A percentile compares a stretch with the other conserved stretches of the same genome.
phyloP scores from a whole-genome alignment of 2,329 filamentous ascomycete genomes.

The Exserohilum rostratum region DNA sequence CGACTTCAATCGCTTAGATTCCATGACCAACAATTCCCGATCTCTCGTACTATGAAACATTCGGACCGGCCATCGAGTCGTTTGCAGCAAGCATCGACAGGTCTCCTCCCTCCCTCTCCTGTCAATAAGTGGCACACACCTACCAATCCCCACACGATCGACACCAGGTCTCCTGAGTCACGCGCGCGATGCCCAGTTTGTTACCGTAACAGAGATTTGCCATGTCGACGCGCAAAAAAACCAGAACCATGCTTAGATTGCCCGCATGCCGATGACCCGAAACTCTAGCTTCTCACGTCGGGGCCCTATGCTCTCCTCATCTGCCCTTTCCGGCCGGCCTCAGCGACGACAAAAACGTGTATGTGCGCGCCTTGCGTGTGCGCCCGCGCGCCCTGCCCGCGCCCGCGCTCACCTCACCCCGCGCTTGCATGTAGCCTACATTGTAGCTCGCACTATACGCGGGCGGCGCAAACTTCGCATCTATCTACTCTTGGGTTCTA shows the following conservation, averaged over 20 bases:
- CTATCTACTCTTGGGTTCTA: too few relatives aligned
- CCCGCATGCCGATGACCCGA: not conserved
- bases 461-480: too few relatives aligned
- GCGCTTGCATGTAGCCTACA: not conserved
- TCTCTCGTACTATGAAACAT: constrained; percentile 11
- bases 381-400: not conserved
- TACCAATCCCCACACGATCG: not conserved
- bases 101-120: not conserved
- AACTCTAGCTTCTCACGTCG: not conserved
- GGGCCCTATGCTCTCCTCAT: not conserved
- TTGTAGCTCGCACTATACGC: too few relatives aligned
- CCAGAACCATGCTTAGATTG: not conserved
- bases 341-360: not conserved
- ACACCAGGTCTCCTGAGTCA: not conserved
- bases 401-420: too few relatives aligned
- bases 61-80: constrained; percentile 9
- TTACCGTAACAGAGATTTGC: not conserved
- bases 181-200: not conserved
- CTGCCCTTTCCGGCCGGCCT: too few relatives aligned
- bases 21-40: not conserved
- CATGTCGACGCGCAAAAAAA: not conserved
- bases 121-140: not conserved
- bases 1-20: not conserved
- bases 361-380: not conserved
- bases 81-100: not conserved